phyloP scores from a whole-genome alignment of 2,329 filamentous ascomycete genomes.

The Aspergillus unguis region DNA sequence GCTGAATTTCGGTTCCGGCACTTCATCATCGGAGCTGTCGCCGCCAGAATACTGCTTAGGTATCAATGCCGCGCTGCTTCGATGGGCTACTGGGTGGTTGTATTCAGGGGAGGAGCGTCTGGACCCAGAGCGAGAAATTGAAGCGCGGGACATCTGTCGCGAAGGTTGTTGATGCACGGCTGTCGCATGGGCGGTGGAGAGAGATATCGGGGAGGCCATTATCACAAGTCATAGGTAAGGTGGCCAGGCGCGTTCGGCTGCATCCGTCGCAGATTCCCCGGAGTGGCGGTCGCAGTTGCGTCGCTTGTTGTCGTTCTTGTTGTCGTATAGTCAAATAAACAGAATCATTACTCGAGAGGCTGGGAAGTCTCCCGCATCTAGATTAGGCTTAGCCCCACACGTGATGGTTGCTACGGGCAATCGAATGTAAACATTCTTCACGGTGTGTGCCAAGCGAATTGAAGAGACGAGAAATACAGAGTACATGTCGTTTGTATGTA shows the following conservation, averaged over 20 bases:
- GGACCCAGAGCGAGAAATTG: constrained; percentile 34
- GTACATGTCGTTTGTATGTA: too few relatives aligned
- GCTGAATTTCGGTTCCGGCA: constrained; percentile 86
- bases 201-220: constrained; percentile 39
- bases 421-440: background rate
- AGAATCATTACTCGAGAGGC: constrained; percentile 17
- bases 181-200: constrained; percentile 35
- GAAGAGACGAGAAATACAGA: too few relatives aligned
- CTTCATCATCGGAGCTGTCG: constrained; percentile 93
- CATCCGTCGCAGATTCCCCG: constrained; percentile 13
- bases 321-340: constrained; percentile 9
- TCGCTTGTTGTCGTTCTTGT: constrained; percentile 14
- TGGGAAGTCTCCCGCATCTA: constrained; percentile 9
- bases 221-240: constrained; percentile 18
- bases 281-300: constrained; percentile 8
- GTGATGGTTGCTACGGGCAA: constrained; percentile 8
- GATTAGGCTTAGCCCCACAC: background rate
- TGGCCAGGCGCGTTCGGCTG: constrained; percentile 19
- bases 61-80: constrained; percentile 20
- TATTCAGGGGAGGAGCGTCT: constrained; percentile 33
- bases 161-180: constrained; percentile 34
- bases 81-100: constrained; percentile 16
- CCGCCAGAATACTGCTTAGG: constrained; percentile 50
- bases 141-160: constrained; percentile 38
- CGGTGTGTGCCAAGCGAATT: too few relatives aligned